Evolutionary conservation across 805 yeast species (phyloP), one percentile per base, ranked within the genome.

Genomic region (Pichia membranifaciens): DNA sequence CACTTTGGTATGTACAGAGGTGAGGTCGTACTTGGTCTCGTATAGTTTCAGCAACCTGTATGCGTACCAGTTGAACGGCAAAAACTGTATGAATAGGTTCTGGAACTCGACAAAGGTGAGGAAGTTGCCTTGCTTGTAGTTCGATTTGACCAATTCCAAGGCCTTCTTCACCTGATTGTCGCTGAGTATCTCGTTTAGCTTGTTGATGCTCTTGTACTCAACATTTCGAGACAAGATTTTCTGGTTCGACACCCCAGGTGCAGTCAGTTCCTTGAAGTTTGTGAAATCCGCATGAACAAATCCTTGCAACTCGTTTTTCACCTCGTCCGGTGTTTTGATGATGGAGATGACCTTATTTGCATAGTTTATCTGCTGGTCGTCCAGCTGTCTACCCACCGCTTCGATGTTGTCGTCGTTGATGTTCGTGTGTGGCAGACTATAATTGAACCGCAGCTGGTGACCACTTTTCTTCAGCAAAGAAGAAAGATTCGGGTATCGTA

Each of bases 91-190:
- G n/a, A 62, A 37, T n/a, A 60, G 41, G 22, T 53, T 49, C 36
- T 59, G 57, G 31, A 60, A 52, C 51, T 63, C 66, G 3, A 25
- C 23, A 2, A 59, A 57, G 2, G 59, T 54, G 29, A 61, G 38
- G 38, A 23, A 50, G 0, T 18, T 45, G 1, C 51, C 55, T 3
- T 38, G 13, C 3, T 34, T 17, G 18, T 41, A 50, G 3, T 44
- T 42, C 2, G 42, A 20, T 5, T 38, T 32, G 6, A 59, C 49
- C 3, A 50, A 12, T 6, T 36, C 32, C 33, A 49, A 31, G 2
- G 49, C 48, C 18, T 49, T 38, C 16, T 37, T 45, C 9, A 51
- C 22, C 20, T 45, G 29, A 4, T 45, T 51, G 15, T 45, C 34
- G 16, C 41, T 25, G 15, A 47, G 23, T 3, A 43, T 23, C 18